These are phyloP conservation scores for Diaporthe ampelina DNA, from an alignment of 2,329 filamentous ascomycete species.

Conservation along the genomic window DNA sequence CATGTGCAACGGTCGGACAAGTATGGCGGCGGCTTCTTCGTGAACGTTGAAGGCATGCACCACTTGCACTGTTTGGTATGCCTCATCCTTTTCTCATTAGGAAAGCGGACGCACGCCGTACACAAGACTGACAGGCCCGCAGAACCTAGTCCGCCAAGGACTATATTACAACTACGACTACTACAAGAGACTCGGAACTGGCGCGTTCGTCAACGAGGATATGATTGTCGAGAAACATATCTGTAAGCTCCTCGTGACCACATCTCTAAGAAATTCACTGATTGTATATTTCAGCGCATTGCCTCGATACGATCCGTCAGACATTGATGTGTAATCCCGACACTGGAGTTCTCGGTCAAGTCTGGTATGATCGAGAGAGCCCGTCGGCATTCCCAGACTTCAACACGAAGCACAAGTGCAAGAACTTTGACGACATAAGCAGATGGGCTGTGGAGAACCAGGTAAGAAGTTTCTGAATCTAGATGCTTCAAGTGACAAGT, in stretches of 20 bases:
- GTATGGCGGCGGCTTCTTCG: slow-evolving; percentile 71
- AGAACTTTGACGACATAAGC: slow-evolving; percentile 49
- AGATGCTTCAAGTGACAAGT: not conserved
- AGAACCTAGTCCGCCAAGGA: slow-evolving; percentile 71
- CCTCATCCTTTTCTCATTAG: not conserved
- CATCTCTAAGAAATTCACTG: not conserved
- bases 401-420: slow-evolving; percentile 70
- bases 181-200: slow-evolving; percentile 63
- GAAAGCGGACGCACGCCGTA: not conserved
- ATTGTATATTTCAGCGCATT: slow-evolving; percentile 61
- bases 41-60: slow-evolving; percentile 70
- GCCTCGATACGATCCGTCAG: slow-evolving; percentile 72
- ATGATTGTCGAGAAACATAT: slow-evolving; percentile 68
- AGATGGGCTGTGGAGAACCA: slow-evolving; percentile 68
- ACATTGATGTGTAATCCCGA: slow-evolving; percentile 75
- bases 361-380: slow-evolving; percentile 65
- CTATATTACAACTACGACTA: slow-evolving; percentile 72
- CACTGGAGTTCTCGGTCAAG: slow-evolving; percentile 71
- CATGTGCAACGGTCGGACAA: slow-evolving; percentile 69
- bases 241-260: slow-evolving; percentile 57
- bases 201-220: slow-evolving; percentile 69
- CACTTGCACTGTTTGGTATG: slow-evolving; percentile 70
- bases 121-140: not conserved
- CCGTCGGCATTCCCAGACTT: slow-evolving; percentile 71
- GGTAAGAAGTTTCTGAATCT: slow-evolving; percentile 47